Evolutionary conservation across 2,329 filamentous ascomycete genomes (phyloP).

Genomic region (Aphanoascus verrucosus): DNA sequence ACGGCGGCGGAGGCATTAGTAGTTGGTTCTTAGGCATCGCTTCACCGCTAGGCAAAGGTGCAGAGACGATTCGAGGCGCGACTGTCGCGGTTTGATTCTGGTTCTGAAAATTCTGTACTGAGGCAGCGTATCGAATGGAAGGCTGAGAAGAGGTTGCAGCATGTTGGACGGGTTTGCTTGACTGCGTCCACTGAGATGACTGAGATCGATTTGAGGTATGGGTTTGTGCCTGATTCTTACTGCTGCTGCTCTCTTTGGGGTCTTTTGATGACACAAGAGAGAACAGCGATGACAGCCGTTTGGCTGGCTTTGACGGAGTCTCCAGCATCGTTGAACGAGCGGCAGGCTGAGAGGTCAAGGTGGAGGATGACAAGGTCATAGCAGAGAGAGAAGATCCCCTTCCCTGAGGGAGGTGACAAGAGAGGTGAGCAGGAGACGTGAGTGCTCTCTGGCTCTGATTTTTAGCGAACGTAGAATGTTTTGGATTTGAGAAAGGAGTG

Average conservation of each 20-base stretch:
- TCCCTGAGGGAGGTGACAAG: background rate
- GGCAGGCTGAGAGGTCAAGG: background rate
- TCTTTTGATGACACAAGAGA: constrained; percentile 32
- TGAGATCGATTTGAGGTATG: constrained; percentile 16
- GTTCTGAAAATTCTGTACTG: constrained; percentile 14
- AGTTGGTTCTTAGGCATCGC: constrained; percentile 19
- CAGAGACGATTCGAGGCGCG: constrained; percentile 16
- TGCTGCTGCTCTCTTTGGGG: constrained; percentile 1
- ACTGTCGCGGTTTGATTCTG: background rate
- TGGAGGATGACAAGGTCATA: background rate
- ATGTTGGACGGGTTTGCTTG: constrained; percentile 14
- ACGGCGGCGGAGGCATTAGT: constrained; percentile 33
- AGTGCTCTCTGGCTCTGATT: background rate
- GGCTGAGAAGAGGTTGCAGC: background rate
- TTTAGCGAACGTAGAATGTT: background rate
- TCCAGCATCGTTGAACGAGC: constrained; percentile 21
- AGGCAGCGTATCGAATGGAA: constrained; percentile 13
- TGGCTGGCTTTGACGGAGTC: constrained; percentile 34
- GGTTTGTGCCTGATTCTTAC: background rate
- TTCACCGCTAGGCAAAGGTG: constrained; percentile 19
- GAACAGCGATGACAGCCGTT: constrained; percentile 38
- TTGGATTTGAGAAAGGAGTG: constrained; percentile 1
- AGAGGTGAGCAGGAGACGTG: background rate
- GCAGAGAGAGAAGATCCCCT: constrained; percentile 3
- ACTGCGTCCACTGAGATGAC: constrained; percentile 26